Evolutionary conservation across 2,329 filamentous ascomycete species (phyloP).

Genomic region (Fusarium nematophilum): DNA sequence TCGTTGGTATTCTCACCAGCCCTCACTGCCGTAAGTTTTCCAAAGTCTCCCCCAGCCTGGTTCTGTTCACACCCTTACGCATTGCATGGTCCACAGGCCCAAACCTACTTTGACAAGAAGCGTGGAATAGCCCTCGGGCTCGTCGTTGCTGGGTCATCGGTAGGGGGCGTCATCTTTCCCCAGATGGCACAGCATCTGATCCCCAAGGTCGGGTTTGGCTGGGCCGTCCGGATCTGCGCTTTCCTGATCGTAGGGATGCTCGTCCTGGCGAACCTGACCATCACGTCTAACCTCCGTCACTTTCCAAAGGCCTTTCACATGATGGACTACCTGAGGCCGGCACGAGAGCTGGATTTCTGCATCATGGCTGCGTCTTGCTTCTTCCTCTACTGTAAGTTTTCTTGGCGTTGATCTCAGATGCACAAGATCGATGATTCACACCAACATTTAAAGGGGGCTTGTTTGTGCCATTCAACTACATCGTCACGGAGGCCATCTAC

Average conservation of each 20-base stretch:
- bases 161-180: conserved; percentile 63
- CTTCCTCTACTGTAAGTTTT: conserved; percentile 32
- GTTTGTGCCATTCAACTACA: conserved; percentile 34
- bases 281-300: conserved; percentile 30
- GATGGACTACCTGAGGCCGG: conserved; percentile 19
- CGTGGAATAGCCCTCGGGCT: conserved; percentile 68
- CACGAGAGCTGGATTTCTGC: conserved; percentile 24
- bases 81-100: conserved; percentile 14
- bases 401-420: not conserved
- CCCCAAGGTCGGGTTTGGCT: conserved; percentile 46
- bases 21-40: conserved; percentile 23
- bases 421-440: conserved; percentile 1
- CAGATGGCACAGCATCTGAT: conserved; percentile 40
- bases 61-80: not conserved
- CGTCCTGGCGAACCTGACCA: conserved; percentile 32
- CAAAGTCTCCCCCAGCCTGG: not conserved
- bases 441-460: conserved; percentile 22
- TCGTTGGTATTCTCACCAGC: conserved; percentile 30
- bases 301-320: conserved; percentile 16
- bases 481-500: conserved; percentile 31
- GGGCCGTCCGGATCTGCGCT: conserved; percentile 68
- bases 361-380: conserved; percentile 26
- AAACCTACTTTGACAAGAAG: conserved; percentile 47
- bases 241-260: conserved; percentile 52
- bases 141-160: conserved; percentile 66